Percentiles rank a stretch among this genome's conserved stretches.
Conservation (phyloP, 192 early-diverging fungal species). For the Spinellus fusiger region DNA sequence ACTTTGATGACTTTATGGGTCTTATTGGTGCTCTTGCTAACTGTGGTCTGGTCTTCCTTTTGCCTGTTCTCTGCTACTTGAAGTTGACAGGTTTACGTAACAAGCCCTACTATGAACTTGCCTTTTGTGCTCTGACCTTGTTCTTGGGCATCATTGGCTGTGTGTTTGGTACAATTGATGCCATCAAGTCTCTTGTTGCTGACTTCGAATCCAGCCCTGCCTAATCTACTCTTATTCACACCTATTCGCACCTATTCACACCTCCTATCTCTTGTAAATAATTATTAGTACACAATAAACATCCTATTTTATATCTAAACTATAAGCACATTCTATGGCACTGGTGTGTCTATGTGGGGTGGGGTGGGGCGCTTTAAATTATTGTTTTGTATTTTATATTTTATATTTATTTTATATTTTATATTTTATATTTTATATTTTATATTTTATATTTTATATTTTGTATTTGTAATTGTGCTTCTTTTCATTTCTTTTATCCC, state of each 20-base stretch:
- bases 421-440: neutral
- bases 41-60: slow-evolving; percentile 75
- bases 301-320: neutral
- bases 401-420: neutral
- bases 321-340: no score
- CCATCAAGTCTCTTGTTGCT: slow-evolving; percentile 50
- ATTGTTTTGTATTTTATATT: neutral
- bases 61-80: slow-evolving; percentile 76
- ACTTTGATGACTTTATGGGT: slow-evolving; percentile 75
- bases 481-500: no score
- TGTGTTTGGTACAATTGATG: slow-evolving; percentile 63
- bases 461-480: neutral
- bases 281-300: neutral
- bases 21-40: slow-evolving; percentile 76
- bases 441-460: neutral
- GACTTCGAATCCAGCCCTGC: slow-evolving; percentile 20
- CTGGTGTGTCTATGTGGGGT: no score
- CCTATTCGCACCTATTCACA: neutral
- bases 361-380: no score
- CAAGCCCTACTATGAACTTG: slow-evolving; percentile 39
- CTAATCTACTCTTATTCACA: neutral
- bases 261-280: neutral
- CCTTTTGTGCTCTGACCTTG: slow-evolving; percentile 50
- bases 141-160: slow-evolving; percentile 55
- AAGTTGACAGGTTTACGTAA: slow-evolving; percentile 56